A percentile compares a stretch with the other conserved stretches of the same genome.
These are phyloP conservation scores for Gossypium australe DNA, from an alignment of 345 rosid species.

Conservation along the genomic window DNA sequence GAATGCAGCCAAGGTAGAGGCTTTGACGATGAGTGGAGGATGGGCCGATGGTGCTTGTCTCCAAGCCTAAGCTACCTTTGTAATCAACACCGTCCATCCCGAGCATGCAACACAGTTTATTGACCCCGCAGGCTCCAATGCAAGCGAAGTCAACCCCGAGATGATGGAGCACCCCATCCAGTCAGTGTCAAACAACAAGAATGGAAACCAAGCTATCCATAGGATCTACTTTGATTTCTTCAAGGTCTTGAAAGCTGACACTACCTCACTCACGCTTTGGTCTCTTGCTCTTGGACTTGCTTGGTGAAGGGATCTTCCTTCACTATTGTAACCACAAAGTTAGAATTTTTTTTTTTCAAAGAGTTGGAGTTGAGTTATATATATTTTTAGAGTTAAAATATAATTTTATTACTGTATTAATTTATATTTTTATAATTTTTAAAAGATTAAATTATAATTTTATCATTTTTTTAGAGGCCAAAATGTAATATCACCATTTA, in stretches of 20 bases:
- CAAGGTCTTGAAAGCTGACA: slow-evolving; percentile 33
- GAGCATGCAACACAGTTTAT: slow-evolving; percentile 50
- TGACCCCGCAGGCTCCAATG: slow-evolving; percentile 42
- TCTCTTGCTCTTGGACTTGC: slow-evolving; percentile 27
- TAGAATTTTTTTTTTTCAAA: too few species aligned
- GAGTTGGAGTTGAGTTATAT: too few species aligned
- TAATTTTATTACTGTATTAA: too few species aligned
- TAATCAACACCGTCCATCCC: slow-evolving; percentile 50
- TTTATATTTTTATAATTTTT: too few species aligned
- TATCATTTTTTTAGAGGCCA: too few species aligned
- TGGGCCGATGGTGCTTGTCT: neutral
- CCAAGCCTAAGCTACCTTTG: slow-evolving; percentile 61
- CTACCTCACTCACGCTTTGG: slow-evolving; percentile 31
- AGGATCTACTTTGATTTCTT: slow-evolving; percentile 66
- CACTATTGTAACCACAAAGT: slow-evolving; percentile 38
- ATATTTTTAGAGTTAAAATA: too few species aligned
- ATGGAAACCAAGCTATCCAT: slow-evolving; percentile 90
- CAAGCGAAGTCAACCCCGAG: slow-evolving; percentile 55
- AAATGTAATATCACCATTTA: too few species aligned
- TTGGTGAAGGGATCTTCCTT: slow-evolving; percentile 28
- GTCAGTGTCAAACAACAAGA: slow-evolving; percentile 74
- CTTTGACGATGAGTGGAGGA: slow-evolving; percentile 50
- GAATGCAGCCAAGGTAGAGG: slow-evolving; percentile 54
- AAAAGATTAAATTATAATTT: too few species aligned
- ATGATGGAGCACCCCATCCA: slow-evolving; percentile 91